Percentiles rank a stretch among this genome's conserved stretches.
These are phyloP conservation scores for Auricularia auricula-judae DNA, from an alignment of 768 basidiomycete genomes.

Conservation along the genomic window DNA sequence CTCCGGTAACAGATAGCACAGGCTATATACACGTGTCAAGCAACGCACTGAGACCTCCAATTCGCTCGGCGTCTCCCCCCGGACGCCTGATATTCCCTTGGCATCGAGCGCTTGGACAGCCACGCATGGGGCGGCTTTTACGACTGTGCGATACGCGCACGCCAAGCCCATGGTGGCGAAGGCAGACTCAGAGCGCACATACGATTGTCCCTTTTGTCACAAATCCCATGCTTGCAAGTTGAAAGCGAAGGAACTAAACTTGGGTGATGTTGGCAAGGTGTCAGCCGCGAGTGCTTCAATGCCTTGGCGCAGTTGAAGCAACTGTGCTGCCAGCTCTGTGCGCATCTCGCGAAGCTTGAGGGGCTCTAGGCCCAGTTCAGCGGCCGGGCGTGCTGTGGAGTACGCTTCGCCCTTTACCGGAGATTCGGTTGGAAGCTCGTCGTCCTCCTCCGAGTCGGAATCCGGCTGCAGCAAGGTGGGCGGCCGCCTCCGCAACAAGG, in stretches of 20 bases:
- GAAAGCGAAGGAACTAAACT: background rate
- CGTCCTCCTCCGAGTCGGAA: background rate
- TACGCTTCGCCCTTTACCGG: background rate
- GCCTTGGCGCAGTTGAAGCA: background rate
- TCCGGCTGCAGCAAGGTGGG: background rate
- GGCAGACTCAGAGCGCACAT: no score
- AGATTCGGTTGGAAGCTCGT: background rate
- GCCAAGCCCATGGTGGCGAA: no score
- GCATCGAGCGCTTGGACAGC: background rate
- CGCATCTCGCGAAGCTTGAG: background rate
- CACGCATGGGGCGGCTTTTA: no score
- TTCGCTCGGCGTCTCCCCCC: background rate
- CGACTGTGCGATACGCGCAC: no score
- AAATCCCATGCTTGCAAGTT: background rate
- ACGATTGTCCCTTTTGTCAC: background rate
- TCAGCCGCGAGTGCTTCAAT: background rate
- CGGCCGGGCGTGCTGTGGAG: background rate
- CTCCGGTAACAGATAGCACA: background rate
- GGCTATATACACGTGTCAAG: background rate
- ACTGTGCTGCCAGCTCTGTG: background rate
- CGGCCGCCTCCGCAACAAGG: background rate
- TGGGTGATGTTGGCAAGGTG: background rate
- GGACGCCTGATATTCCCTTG: background rate
- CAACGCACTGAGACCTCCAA: background rate
- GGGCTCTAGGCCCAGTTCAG: background rate